Evolutionary conservation across 495 filamentous ascomycete species (phyloP).

Genomic region (Penicillium paradoxum): DNA sequence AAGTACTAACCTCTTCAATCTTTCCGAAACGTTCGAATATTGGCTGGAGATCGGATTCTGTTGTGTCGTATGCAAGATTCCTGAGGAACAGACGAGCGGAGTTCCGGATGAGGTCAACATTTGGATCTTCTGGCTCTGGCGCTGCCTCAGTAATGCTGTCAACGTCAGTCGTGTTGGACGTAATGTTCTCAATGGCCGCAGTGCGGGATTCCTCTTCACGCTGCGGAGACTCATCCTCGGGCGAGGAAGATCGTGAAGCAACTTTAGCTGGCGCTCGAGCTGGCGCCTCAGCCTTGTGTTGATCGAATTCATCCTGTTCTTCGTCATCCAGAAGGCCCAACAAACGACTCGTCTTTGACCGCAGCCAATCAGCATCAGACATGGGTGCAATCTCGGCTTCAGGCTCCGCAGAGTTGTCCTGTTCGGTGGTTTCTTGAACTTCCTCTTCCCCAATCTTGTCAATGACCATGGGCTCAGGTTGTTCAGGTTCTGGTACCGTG

Average conservation of each 20-base stretch:
- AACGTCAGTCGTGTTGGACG: constrained; percentile 19
- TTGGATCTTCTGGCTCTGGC: constrained; percentile 26
- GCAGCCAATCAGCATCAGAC: constrained; percentile 83
- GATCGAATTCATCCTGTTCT: constrained; percentile 35
- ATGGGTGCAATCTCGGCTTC: constrained; percentile 23
- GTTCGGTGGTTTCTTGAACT: constrained; percentile 15
- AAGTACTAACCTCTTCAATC: constrained; percentile 77
- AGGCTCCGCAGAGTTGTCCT: constrained; percentile 17
- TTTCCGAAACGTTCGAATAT: constrained; percentile 66
- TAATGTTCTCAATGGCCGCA: constrained; percentile 18
- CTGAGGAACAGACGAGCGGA: constrained; percentile 75
- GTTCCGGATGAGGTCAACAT: constrained; percentile 40
- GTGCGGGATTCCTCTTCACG: constrained; percentile 21
- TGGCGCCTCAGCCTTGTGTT: constrained; percentile 18
- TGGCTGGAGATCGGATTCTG: constrained; percentile 68
- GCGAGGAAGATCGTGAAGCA: neutral
- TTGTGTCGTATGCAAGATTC: constrained; percentile 78
- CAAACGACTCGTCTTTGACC: constrained; percentile 85
- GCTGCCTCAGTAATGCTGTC: constrained; percentile 16
- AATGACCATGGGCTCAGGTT: constrained; percentile 26
- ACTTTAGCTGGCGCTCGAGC: constrained; percentile 1
- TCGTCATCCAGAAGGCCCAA: constrained; percentile 77
- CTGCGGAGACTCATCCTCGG: constrained; percentile 1
- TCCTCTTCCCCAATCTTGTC: constrained; percentile 17
- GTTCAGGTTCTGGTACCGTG: constrained; percentile 1